Conservation (phyloP, 2,329 filamentous ascomycete genomes). For the Venturiaceae sp. region DNA sequence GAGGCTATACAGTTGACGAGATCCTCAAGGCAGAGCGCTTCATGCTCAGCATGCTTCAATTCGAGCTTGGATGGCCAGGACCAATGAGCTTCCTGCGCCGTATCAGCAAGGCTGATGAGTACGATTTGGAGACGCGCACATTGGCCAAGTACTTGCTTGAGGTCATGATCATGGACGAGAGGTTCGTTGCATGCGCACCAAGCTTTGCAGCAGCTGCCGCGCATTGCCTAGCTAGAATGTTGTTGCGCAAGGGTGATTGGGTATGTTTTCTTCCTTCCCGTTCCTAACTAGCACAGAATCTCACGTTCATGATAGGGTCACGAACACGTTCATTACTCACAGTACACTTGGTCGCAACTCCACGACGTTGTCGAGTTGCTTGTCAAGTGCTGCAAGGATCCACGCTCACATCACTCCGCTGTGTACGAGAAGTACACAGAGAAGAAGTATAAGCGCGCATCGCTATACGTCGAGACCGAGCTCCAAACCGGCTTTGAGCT, state of each 20-base stretch:
- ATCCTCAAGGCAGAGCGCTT: slow-evolving; percentile 96
- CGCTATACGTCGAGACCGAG: slow-evolving; percentile 68
- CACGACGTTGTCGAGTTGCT: slow-evolving; percentile 68
- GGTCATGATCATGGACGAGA: slow-evolving; percentile 94
- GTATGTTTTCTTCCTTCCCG: slow-evolving; percentile 43
- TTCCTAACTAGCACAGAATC: background rate
- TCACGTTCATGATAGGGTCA: slow-evolving; percentile 51
- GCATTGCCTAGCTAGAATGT: slow-evolving; percentile 80
- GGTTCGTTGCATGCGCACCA: slow-evolving; percentile 82
- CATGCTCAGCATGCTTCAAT: slow-evolving; percentile 94
- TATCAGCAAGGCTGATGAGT: slow-evolving; percentile 97
- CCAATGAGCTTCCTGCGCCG: slow-evolving; percentile 96
- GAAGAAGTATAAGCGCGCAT: slow-evolving; percentile 76
- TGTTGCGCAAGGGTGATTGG: slow-evolving; percentile 89
- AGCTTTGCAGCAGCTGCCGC: slow-evolving; percentile 87
- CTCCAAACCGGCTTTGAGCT: slow-evolving; percentile 52
- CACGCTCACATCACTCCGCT: slow-evolving; percentile 70
- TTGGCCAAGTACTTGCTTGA: slow-evolving; percentile 97
- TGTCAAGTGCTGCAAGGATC: slow-evolving; percentile 77
- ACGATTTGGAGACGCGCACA: slow-evolving; percentile 89
- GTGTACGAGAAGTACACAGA: slow-evolving; percentile 91
- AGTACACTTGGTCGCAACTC: slow-evolving; percentile 81
- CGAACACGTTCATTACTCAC: slow-evolving; percentile 83
- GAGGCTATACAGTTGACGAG: slow-evolving; percentile 79
- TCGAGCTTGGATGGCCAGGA: slow-evolving; percentile 95